Percentiles rank a stretch among this genome's conserved stretches.
Conservation (phyloP, 768 basidiomycete species). For the Russula virescens region DNA sequence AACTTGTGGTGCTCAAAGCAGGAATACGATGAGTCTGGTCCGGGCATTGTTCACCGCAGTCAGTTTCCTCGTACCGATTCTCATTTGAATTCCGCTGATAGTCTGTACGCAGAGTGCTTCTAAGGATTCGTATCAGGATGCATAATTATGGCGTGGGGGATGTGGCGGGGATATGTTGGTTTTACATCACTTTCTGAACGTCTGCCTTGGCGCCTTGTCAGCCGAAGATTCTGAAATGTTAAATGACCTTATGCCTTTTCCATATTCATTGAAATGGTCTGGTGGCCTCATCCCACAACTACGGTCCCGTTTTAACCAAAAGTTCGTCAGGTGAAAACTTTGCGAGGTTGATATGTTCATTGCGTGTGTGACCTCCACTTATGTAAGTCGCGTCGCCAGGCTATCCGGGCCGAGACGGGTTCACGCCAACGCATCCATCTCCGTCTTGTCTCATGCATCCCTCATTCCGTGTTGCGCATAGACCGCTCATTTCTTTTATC, state of each 20-base stretch:
- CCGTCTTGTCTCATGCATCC: constrained; percentile 16
- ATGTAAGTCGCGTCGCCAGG: too few species aligned
- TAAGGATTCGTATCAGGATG: neutral
- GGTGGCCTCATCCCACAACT: neutral
- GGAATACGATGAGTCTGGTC: constrained; percentile 84
- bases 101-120: neutral
- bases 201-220: neutral
- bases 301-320: too few species aligned
- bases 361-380: too few species aligned
- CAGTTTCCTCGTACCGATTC: neutral
- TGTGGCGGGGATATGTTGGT: neutral
- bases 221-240: constrained; percentile 1
- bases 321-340: too few species aligned
- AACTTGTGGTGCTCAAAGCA: constrained; percentile 92
- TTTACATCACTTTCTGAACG: neutral
- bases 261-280: neutral
- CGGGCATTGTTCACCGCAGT: constrained; percentile 77
- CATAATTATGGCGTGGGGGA: neutral
- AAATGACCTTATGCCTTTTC: constrained; percentile 1
- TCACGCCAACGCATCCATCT: neutral
- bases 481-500: constrained; percentile 28
- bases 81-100: neutral
- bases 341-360: too few species aligned
- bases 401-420: too few species aligned
- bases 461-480: constrained; percentile 20